Percentiles rank a stretch among this genome's conserved stretches.
These are phyloP conservation scores for Pseudogymnoascus sp. DNA, from an alignment of 2,329 filamentous ascomycete genomes.

Conservation along the genomic window DNA sequence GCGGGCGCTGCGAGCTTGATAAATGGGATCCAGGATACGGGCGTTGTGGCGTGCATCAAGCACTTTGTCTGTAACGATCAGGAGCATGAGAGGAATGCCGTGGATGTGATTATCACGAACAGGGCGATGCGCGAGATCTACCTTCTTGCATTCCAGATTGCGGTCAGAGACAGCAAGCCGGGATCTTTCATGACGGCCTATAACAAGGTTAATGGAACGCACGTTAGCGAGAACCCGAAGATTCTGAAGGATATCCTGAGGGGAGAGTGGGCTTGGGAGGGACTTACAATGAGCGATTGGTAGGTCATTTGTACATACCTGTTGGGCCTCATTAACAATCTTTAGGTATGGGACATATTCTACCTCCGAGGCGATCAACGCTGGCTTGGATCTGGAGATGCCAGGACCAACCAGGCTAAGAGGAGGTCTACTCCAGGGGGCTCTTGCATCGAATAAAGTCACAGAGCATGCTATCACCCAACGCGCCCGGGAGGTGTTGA, in stretches of 20 bases:
- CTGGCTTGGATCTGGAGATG: conserved; percentile 32
- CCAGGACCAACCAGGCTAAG: conserved; percentile 30
- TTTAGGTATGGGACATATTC: conserved; percentile 20
- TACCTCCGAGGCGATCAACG: conserved; percentile 21
- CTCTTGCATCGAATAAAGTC: conserved; percentile 4
- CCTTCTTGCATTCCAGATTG: conserved; percentile 48
- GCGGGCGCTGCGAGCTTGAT: conserved; percentile 45
- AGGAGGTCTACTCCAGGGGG: conserved; percentile 9
- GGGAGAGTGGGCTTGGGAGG: conserved; percentile 49
- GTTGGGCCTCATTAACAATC: not conserved
- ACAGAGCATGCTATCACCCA: conserved; percentile 9
- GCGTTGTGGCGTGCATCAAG: conserved; percentile 49
- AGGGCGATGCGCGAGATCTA: conserved; percentile 52
- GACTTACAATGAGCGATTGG: conserved; percentile 53
- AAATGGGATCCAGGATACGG: conserved; percentile 46
- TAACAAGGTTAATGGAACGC: conserved; percentile 49
- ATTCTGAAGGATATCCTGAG: conserved; percentile 43
- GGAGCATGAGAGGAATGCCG: conserved; percentile 48
- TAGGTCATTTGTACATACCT: conserved; percentile 19
- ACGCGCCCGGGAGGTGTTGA: conserved; percentile 9
- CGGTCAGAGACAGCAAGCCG: conserved; percentile 42
- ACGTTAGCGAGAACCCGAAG: conserved; percentile 45
- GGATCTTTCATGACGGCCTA: conserved; percentile 51
- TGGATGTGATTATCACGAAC: conserved; percentile 46
- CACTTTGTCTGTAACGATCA: conserved; percentile 56